Evolutionary conservation across 2,329 filamentous ascomycete species (phyloP).

Genomic region (Sphaerostilbella broomeana): DNA sequence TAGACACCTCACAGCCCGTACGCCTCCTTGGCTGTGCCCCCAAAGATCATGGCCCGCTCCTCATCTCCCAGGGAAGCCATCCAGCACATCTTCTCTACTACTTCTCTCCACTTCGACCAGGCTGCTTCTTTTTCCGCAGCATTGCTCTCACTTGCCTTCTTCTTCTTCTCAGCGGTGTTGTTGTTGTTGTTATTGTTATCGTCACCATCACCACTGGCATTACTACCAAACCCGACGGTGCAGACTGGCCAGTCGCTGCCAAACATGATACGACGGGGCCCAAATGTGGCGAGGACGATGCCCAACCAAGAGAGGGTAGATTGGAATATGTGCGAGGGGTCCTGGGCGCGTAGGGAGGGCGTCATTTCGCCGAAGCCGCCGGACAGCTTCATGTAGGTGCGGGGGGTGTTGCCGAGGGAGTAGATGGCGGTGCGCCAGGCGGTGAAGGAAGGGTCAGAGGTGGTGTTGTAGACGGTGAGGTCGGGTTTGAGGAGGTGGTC

Average conservation of each 20-base stretch:
- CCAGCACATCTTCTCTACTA: constrained; percentile 63
- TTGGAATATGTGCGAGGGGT: constrained; percentile 53
- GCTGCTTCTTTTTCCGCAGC: constrained; percentile 39
- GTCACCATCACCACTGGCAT: no score
- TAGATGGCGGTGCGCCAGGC: constrained; percentile 66
- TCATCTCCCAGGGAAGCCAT: constrained; percentile 54
- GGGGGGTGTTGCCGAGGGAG: constrained; percentile 55
- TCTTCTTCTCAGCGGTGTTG: no score
- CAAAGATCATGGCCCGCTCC: constrained; percentile 63
- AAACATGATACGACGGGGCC: constrained; percentile 71
- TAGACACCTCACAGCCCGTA: constrained; percentile 45
- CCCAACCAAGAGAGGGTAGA: constrained; percentile 64
- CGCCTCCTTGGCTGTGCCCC: constrained; percentile 62
- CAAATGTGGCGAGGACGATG: constrained; percentile 66
- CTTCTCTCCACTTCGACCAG: constrained; percentile 68
- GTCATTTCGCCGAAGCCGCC: constrained; percentile 78
- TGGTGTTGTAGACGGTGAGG: constrained; percentile 54
- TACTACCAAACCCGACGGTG: constrained; percentile 49
- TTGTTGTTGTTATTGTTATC: no score
- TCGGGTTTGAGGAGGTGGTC: constrained; percentile 90
- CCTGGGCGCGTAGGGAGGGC: constrained; percentile 41
- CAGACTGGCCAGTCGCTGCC: constrained; percentile 93
- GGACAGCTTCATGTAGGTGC: constrained; percentile 86
- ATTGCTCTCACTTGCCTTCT: not conserved
- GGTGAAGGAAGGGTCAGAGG: constrained; percentile 51